Evolutionary conservation across 176 grass and related monocot genomes (phyloP).

Genomic region (Raddia guianensis): DNA sequence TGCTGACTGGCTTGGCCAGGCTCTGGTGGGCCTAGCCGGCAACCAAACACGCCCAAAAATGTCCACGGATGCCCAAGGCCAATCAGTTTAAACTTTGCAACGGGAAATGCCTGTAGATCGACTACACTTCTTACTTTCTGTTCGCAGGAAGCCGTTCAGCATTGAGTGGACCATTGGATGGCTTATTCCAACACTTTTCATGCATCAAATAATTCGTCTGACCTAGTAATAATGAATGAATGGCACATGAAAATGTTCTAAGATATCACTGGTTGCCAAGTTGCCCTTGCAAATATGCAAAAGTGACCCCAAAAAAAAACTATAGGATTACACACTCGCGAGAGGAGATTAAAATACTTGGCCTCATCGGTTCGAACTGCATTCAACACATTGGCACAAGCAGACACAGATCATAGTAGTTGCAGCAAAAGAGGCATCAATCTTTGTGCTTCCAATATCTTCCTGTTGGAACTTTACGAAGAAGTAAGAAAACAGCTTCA

Average conservation of each 20-base stretch:
- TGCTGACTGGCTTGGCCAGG: too few species aligned
- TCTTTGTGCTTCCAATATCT: not conserved
- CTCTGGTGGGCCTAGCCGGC: too few species aligned
- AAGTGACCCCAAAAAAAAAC: conserved; percentile 13
- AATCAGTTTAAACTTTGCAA: too few species aligned
- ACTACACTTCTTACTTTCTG: too few species aligned
- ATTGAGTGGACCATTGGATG: not conserved
- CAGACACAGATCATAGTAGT: conserved; percentile 8
- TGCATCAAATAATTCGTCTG: not conserved
- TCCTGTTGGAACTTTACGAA: conserved; percentile 23
- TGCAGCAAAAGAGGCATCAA: conserved; percentile 25
- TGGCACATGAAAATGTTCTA: conserved; percentile 1
- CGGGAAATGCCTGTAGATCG: too few species aligned
- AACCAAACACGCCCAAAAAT: too few species aligned
- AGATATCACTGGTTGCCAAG: not conserved
- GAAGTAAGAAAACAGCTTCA: not conserved
- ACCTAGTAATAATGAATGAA: not conserved
- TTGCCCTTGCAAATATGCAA: conserved; percentile 7
- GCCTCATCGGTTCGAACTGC: not conserved
- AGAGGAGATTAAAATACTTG: not conserved
- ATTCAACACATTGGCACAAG: conserved; percentile 1
- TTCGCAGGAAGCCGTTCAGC: not conserved
- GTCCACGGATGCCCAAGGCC: too few species aligned
- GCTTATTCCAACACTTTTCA: not conserved
- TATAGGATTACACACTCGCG: not conserved